Base-by-base conservation (phyloP, 495 filamentous ascomycete genomes). In the Talaromyces adpressus region DNA sequence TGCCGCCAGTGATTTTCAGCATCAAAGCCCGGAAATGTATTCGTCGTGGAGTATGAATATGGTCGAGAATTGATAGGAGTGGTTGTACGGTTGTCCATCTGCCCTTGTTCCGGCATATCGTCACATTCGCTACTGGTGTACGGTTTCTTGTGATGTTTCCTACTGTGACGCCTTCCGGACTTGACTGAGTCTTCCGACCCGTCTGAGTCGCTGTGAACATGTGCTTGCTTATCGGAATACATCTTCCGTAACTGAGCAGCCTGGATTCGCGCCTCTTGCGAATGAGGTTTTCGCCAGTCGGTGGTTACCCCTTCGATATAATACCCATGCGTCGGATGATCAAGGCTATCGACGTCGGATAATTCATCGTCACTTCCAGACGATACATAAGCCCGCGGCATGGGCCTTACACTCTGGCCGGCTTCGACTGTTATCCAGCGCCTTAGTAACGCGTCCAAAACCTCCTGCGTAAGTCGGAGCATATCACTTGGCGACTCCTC, bases 161-260 rank as follows among this genome's bases (percentile, higher is more conserved):
- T 61, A 32, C 14, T 32, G 67, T 61, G 66, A 53, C 22, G 23
- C 11, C 11, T 27, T 56, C 52, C 18, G 3, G 6, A 5, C 18
- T 9, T 49, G 63, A 63, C 27, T 62, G 62, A 58, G 45, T 63
- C 23, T 47, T 25, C 32, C 64, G 61, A 63, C 14, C 29, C 32
- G 20, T 80, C 78, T 4, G 71, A 62, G 39, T 79, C 77, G 59
- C 70, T 77, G 64, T 79, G 76, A 9, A 80, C 76, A 7, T 66
- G 67, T 4, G 78, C 73, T 22, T 75, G 75, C 54, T 73, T 76
- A 16, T 64, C 62, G 2, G 77, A 74, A 29, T 76, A 77, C 36
- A 62, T 61, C 14, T 62, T 67, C 5, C 71, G 69, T 20, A 68
- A 45, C 12, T 69, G 58, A 16, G 73, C 67, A 20, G 71, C 70